A percentile compares a stretch with the other conserved stretches of the same genome.
These are phyloP conservation scores for Starmera dryadoides DNA, from an alignment of 805 yeast species.

Conservation along the genomic window DNA sequence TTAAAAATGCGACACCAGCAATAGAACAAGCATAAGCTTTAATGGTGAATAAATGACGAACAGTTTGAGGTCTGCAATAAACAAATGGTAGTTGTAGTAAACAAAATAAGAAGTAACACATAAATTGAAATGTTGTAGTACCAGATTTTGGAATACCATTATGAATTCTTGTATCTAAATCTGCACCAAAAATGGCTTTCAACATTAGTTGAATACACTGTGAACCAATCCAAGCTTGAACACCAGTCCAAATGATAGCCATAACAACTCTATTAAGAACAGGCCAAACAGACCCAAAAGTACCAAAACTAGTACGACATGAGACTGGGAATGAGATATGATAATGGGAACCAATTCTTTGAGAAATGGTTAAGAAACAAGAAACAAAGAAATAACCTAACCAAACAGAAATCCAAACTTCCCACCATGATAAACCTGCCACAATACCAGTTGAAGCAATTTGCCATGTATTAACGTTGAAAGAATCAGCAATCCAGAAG, in stretches of 20 bases:
- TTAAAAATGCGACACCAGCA: constrained; percentile 75
- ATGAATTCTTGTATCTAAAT: constrained; percentile 54
- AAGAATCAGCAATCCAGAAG: constrained; percentile 87
- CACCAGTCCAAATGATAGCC: constrained; percentile 85
- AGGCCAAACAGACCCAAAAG: constrained; percentile 85
- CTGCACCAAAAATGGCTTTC: constrained; percentile 63
- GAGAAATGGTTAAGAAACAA: constrained; percentile 58
- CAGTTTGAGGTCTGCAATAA: constrained; percentile 74
- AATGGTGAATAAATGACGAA: constrained; percentile 77
- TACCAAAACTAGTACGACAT: constrained; percentile 77
- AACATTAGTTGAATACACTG: constrained; percentile 76
- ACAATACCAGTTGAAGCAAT: constrained; percentile 81
- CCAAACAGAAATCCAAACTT: constrained; percentile 85
- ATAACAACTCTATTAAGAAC: constrained; percentile 81
- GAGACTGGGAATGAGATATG: constrained; percentile 84
- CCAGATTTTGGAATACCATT: constrained; percentile 52
- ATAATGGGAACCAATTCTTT: constrained; percentile 74
- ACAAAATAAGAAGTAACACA: constrained; percentile 81
- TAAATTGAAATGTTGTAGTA: constrained; percentile 64
- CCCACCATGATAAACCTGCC: constrained; percentile 85
- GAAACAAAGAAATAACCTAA: constrained; percentile 71
- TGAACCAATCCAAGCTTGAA: constrained; percentile 81
- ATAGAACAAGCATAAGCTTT: constrained; percentile 75
- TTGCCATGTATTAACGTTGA: constrained; percentile 87
- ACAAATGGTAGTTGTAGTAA: constrained; percentile 70